Conservation (phyloP, 1,284 basidiomycete genomes). For the Cerrena zonata region DNA sequence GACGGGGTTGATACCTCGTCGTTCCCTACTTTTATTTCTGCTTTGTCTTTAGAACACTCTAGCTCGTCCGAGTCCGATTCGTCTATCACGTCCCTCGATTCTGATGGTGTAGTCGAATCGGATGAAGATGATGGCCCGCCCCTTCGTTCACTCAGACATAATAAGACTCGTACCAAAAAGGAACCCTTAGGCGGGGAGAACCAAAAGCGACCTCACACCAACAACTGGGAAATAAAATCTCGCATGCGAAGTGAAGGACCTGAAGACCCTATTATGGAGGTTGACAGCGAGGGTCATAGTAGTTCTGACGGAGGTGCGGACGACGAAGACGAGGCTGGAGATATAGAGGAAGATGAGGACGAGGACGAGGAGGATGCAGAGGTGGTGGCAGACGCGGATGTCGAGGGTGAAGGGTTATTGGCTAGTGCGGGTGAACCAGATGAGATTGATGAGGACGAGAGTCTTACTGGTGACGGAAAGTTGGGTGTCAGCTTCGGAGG, state of each 20-base stretch:
- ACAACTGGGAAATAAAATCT: conserved; percentile 63
- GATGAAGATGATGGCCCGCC: conserved; percentile 48
- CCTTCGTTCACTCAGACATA: not conserved
- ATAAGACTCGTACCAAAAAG: not conserved
- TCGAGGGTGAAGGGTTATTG: conserved; percentile 37
- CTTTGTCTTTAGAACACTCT: conserved; percentile 23
- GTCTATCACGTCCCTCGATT: conserved; percentile 17
- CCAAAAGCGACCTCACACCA: conserved; percentile 22
- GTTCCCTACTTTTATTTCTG: conserved; percentile 29
- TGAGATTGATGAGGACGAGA: conserved; percentile 20
- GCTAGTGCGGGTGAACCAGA: conserved; percentile 33
- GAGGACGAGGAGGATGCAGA: conserved; percentile 38
- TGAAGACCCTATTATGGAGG: conserved; percentile 36
- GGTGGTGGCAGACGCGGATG: conserved; percentile 42
- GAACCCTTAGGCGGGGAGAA: not conserved
- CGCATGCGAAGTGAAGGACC: conserved; percentile 62
- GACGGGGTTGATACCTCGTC: conserved; percentile 18
- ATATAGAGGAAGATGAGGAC: conserved; percentile 51
- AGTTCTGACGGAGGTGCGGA: conserved; percentile 26
- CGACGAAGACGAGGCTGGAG: too few species aligned
- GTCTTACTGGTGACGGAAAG: conserved; percentile 19
- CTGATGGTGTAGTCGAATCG: conserved; percentile 16
- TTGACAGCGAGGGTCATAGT: conserved; percentile 30
- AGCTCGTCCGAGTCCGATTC: conserved; percentile 25
- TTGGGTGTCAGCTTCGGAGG: conserved; percentile 47